Base-by-base conservation (phyloP, 2,329 filamentous ascomycete genomes). In the Harringtonia aguacate region DNA sequence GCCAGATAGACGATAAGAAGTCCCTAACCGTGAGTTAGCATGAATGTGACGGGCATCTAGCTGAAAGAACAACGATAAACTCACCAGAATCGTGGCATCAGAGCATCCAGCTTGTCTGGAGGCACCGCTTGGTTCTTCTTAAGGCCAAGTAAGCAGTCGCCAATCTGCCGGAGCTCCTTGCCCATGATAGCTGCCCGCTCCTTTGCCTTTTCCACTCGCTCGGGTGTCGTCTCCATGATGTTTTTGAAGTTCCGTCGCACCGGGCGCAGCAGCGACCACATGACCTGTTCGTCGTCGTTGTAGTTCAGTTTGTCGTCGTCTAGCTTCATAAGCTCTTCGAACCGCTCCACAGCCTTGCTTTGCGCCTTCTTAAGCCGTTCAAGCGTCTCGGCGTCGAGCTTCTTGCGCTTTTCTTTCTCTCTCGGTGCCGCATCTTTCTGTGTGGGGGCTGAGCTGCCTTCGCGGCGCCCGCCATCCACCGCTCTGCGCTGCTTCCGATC, bases 401-500 rank as follows among this genome's bases (percentile, higher is more conserved):
- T 56, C 41, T 59, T 58, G 7, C 58, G 57, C 49, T 57, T 57
- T 42, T 66, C 61, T 55, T 67, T 63, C 44, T 66, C 65, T 54
- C 67, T 63, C 12, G 35, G 29, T n/a, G 28, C 54, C 44, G 36
- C 36, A 45, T 63, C 59, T 42, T 58, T 58, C 29, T 55, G 56
- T 34, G 53, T 49, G 43, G 57, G 49, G 45, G 57, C 55, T 3
- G 48, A 36, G 37, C 41, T 44, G 24, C 45, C 64, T 28, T 72
- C 70, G 22, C 53, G 52, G 17, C 55, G 56, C 22, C 57, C 56
- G 41, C 57, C 53, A 22, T 63, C 61, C 41, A 79, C 75, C 3
- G 73, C 63, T 36, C 72, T 69, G 20, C 73, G 69, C 41, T 47
- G 45, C 45, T 75, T 75, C 36, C 65, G 61, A 41, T 62, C 61